These are phyloP conservation scores for Plantago major DNA, from an alignment of 257 asterid genomes.

Conservation along the genomic window DNA sequence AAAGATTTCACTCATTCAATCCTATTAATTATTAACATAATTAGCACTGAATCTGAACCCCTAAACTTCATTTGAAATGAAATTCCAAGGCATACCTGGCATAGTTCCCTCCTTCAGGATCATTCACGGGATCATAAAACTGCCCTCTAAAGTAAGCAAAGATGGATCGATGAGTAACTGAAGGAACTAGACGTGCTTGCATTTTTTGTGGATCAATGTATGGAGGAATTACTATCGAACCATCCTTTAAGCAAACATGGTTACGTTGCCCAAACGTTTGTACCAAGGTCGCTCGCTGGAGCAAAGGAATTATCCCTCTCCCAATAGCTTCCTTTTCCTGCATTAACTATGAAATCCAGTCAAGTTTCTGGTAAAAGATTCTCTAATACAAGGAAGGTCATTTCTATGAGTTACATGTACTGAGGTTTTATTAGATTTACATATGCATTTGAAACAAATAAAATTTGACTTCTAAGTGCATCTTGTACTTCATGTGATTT, in stretches of 20 bases:
- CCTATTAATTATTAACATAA: too few relatives aligned
- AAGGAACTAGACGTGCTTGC: slow-evolving; percentile 82
- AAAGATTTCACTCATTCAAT: too few relatives aligned
- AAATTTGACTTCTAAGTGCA: too few relatives aligned
- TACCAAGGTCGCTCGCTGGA: slow-evolving; percentile 56
- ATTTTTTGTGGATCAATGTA: slow-evolving; percentile 81
- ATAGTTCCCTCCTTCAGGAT: slow-evolving; percentile 90
- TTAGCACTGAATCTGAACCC: too few relatives aligned
- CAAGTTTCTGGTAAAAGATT: too few relatives aligned
- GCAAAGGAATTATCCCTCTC: slow-evolving; percentile 79
- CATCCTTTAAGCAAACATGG: slow-evolving; percentile 68
- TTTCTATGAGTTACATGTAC: too few relatives aligned
- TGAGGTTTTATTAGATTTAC: too few relatives aligned
- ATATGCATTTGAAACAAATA: too few relatives aligned
- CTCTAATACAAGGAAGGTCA: too few relatives aligned
- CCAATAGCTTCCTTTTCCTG: slow-evolving; percentile 94
- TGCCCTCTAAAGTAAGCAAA: slow-evolving; percentile 87
- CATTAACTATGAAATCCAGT: slow-evolving; percentile 2
- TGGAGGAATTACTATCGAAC: slow-evolving; percentile 83
- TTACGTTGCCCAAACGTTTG: too few relatives aligned
- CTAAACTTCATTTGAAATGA: too few relatives aligned
- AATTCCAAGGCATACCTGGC: slow-evolving; percentile 44
- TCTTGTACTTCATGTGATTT: too few relatives aligned
- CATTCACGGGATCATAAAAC: slow-evolving; percentile 78
- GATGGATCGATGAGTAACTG: slow-evolving; percentile 79